These are phyloP conservation scores for Grosmannia penicillata DNA, from an alignment of 2,329 filamentous ascomycete species.

Conservation along the genomic window DNA sequence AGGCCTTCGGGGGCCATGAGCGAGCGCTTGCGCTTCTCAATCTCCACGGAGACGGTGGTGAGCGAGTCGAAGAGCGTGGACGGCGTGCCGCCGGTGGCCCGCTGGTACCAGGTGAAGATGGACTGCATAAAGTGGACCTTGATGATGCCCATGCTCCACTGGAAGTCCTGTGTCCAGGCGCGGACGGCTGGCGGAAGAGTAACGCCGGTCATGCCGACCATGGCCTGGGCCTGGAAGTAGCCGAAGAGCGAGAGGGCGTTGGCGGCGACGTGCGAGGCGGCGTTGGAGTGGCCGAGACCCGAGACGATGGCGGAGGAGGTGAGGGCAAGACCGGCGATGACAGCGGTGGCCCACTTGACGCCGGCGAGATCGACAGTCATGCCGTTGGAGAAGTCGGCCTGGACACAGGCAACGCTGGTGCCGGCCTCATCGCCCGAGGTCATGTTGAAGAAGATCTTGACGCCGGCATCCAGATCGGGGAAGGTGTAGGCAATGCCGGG, in stretches of 20 bases:
- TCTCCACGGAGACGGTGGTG: constrained; percentile 55
- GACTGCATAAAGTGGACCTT: constrained; percentile 61
- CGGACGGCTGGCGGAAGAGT: constrained; percentile 65
- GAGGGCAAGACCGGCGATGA: constrained; percentile 59
- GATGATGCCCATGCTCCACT: constrained; percentile 87
- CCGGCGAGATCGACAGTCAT: constrained; percentile 70
- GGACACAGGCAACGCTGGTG: constrained; percentile 57
- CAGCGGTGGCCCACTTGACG: constrained; percentile 66
- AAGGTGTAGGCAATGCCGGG: constrained; percentile 70
- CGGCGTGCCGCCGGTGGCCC: constrained; percentile 66
- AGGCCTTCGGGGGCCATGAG: constrained; percentile 9
- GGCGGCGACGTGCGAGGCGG: constrained; percentile 71
- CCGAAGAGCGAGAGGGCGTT: constrained; percentile 73
- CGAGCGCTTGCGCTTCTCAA: constrained; percentile 35
- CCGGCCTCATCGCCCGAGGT: constrained; percentile 29
- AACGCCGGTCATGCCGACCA: constrained; percentile 65
- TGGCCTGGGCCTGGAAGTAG: constrained; percentile 77
- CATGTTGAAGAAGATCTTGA: constrained; percentile 59
- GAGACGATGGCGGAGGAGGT: constrained; percentile 69
- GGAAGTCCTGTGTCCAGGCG: constrained; percentile 82
- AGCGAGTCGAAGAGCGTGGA: constrained; percentile 58
- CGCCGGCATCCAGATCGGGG: constrained; percentile 67
- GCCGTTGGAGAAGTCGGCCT: constrained; percentile 68
- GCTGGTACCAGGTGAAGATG: constrained; percentile 80
- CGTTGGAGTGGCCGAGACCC: constrained; percentile 72